These are phyloP conservation scores for Musa schizocarpa DNA, from an alignment of 176 grass and related monocot genomes.

Conservation along the genomic window DNA sequence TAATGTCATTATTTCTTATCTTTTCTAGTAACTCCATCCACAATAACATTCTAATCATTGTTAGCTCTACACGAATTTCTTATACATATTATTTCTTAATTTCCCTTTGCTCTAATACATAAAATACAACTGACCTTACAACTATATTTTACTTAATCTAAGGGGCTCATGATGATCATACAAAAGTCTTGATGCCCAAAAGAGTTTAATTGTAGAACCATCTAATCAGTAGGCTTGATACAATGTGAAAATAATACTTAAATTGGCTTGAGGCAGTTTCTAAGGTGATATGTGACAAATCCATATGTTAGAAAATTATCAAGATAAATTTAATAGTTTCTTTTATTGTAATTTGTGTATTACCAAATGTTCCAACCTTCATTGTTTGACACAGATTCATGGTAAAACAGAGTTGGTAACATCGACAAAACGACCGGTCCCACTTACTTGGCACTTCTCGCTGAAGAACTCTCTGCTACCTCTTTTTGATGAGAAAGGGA, in stretches of 20 bases:
- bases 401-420: conserved; percentile 90
- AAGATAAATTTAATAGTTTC: not conserved
- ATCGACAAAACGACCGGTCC: conserved; percentile 84
- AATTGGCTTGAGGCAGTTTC: not conserved
- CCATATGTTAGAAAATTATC: not conserved
- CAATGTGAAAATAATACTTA: not conserved
- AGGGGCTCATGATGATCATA: too few species aligned
- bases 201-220: not conserved
- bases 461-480: conserved; percentile 52
- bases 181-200: too few species aligned
- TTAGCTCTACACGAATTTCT: too few species aligned
- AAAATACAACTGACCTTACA: too few species aligned
- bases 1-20: too few species aligned
- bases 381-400: conserved; percentile 46
- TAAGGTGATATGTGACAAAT: not conserved
- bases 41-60: too few species aligned
- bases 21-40: too few species aligned
- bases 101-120: too few species aligned
- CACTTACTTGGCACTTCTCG: conserved; percentile 99
- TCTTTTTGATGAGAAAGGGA: conserved; percentile 84
- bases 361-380: not conserved
- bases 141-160: too few species aligned
- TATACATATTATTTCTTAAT: too few species aligned
- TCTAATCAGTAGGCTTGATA: not conserved
- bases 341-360: not conserved